Percentiles rank a stretch among this genome's conserved stretches.
Conservation (phyloP, 352 stramenopile genomes). For the Globisporangium uncinulatum region DNA sequence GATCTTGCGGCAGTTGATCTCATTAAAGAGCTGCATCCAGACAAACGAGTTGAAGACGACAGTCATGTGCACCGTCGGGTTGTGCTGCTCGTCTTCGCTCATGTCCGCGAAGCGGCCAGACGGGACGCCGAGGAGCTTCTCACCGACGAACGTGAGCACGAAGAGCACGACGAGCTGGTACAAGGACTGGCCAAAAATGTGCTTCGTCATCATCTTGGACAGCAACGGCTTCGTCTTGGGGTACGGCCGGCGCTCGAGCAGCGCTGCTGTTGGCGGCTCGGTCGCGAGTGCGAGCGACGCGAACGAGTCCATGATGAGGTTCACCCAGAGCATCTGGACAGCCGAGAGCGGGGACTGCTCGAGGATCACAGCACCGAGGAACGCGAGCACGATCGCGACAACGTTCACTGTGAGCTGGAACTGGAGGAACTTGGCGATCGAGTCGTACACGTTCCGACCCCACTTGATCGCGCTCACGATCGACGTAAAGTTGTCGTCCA, state of each 20-base stretch:
- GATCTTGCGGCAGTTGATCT: slow-evolving; percentile 80
- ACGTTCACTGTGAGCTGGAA: slow-evolving; percentile 98
- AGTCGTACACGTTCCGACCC: slow-evolving; percentile 95
- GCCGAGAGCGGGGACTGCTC: slow-evolving; percentile 90
- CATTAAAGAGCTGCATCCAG: slow-evolving; percentile 94
- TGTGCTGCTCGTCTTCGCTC: slow-evolving; percentile 19
- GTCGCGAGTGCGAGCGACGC: slow-evolving; percentile 94
- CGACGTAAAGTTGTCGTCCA: slow-evolving; percentile 96
- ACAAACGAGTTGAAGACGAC: slow-evolving; percentile 98
- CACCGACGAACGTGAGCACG: slow-evolving; percentile 77
- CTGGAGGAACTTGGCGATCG: slow-evolving; percentile 97
- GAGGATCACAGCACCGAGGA: slow-evolving; percentile 80
- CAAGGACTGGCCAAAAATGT: slow-evolving; percentile 91
- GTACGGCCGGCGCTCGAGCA: slow-evolving; percentile 93
- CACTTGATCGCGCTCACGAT: slow-evolving; percentile 96
- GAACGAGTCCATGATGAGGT: slow-evolving; percentile 99
- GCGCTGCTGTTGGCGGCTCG: slow-evolving; percentile 82
- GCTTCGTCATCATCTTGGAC: slow-evolving; percentile 92
- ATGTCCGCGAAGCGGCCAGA: slow-evolving; percentile 40
- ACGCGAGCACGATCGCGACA: slow-evolving; percentile 91
- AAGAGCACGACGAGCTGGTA: slow-evolving; percentile 92
- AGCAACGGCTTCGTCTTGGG: slow-evolving; percentile 90
- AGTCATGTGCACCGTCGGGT: slow-evolving; percentile 91
- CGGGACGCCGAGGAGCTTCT: slow-evolving; percentile 37
- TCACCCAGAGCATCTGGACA: slow-evolving; percentile 98